Percentiles rank a stretch among this genome's conserved stretches.
These are phyloP conservation scores for Macrolepiota dolichaula DNA, from an alignment of 768 basidiomycete species.

Conservation along the genomic window DNA sequence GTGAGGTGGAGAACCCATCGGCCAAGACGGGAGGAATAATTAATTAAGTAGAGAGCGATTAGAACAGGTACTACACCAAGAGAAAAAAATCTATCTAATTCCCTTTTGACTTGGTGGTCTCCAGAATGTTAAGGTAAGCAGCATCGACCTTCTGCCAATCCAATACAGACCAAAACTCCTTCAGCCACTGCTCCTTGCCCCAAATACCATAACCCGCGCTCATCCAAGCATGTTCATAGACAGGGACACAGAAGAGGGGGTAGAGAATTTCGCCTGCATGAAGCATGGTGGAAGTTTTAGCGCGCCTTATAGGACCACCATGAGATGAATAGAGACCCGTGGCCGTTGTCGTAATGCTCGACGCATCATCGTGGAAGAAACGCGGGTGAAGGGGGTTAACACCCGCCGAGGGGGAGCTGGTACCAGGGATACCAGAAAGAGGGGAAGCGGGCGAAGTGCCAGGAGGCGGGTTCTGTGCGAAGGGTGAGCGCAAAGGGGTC, in stretches of 20 bases:
- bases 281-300: conserved; percentile 21
- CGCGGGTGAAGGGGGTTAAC: conserved; percentile 20
- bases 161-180: conserved; percentile 78
- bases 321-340: background rate
- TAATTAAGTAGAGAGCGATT: conserved; percentile 1
- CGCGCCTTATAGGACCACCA: conserved; percentile 14
- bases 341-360: conserved; percentile 8
- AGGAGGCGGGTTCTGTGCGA: conserved; percentile 23
- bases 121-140: conserved; percentile 22
- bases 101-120: background rate
- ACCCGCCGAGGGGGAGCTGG: conserved; percentile 23
- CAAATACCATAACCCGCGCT: conserved; percentile 82
- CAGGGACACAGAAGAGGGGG: conserved; percentile 75
- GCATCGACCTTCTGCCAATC: conserved; percentile 68
- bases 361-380: conserved; percentile 20
- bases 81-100: background rate
- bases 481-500: conserved; percentile 19
- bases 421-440: conserved; percentile 35
- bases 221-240: conserved; percentile 88
- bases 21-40: background rate
- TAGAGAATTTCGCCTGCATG: conserved; percentile 54
- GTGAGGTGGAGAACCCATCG: background rate
- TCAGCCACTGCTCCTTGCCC: conserved; percentile 87
- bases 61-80: conserved; percentile 1
- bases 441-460: conserved; percentile 36